These are phyloP conservation scores for Verticillium albo-atrum DNA, from an alignment of 2,329 filamentous ascomycete genomes.

Conservation along the genomic window DNA sequence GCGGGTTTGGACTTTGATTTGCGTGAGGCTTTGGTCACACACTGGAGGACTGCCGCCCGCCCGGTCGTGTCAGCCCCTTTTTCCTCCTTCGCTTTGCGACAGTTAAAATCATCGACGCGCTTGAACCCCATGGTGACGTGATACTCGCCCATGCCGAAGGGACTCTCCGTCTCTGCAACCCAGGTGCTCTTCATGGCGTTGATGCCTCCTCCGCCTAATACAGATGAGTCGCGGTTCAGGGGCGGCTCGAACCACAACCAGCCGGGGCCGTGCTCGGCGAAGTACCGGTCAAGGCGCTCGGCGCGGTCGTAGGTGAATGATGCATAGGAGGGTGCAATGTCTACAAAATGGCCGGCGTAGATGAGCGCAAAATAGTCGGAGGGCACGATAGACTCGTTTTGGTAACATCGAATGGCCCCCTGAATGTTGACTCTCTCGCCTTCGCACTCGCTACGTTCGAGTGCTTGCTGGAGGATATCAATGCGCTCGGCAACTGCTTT, in stretches of 20 bases:
- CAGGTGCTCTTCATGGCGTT: slow-evolving; percentile 25
- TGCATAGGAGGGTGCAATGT: slow-evolving; percentile 29
- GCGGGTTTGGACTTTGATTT: neutral
- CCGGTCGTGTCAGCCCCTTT: neutral
- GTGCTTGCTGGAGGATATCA: slow-evolving; percentile 21
- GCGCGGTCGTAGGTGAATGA: slow-evolving; percentile 32
- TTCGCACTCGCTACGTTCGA: slow-evolving; percentile 25
- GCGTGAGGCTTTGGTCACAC: neutral
- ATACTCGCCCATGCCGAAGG: slow-evolving; percentile 24
- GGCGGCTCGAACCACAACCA: slow-evolving; percentile 44
- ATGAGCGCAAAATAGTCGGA: slow-evolving; percentile 34
- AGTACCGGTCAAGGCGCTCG: slow-evolving; percentile 33
- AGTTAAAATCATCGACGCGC: neutral
- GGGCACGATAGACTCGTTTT: slow-evolving; percentile 32
- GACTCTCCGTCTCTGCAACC: slow-evolving; percentile 16
- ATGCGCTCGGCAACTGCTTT: slow-evolving; percentile 26
- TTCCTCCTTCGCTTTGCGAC: neutral
- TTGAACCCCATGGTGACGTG: slow-evolving; percentile 23
- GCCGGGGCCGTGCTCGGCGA: slow-evolving; percentile 27
- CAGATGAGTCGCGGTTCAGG: slow-evolving; percentile 18
- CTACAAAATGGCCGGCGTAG: slow-evolving; percentile 37
- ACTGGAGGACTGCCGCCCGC: neutral
- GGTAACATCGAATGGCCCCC: slow-evolving; percentile 36
- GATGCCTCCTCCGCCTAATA: slow-evolving; percentile 6
- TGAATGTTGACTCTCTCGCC: slow-evolving; percentile 35